Base-by-base conservation (phyloP, 768 basidiomycete genomes). In the Phanerodontia chrysosporium region DNA sequence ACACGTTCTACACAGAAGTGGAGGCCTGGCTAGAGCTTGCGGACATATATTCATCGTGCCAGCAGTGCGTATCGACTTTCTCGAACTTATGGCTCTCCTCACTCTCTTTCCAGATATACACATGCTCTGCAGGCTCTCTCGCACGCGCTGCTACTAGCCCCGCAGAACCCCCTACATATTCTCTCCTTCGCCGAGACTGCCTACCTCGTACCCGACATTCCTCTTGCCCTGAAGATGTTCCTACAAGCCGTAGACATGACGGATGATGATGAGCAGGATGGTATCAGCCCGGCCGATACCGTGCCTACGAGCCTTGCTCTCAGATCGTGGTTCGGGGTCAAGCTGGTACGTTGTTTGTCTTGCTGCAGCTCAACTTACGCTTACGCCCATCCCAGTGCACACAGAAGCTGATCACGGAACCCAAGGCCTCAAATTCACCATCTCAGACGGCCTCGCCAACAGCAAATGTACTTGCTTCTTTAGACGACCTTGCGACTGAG, bases 1-100 rank as follows among this genome's bases (percentile, higher is more conserved):
- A 97, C 66, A 92, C 88, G 0, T 89, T 93, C 69, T 97, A 96
- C 69, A 84, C 85, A 22, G 95, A 97, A 63, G 76, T 87, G 14
- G 92, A 95, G 64, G 92, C 83, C 12, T 96, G 95, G 94, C 73
- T 90, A 18, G 89, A 95, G 69, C 82, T 97, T 24, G 86, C 90
- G 0, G 87, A 90, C 66, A 82, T 92, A 3, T 92, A 96, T 64
- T 76, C 85, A 4, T 78, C 82, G 12, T 85, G 87, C 64, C 83
- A 84, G 64, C 86, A 89, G 91, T 94, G 62, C 54, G 89, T 75
- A 35, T 55, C 42, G 44, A 22, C 27, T 28, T 21, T 35, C 24
- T 5, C 29, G 49, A 42, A 45, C 22, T 22, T 18, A 10, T 48
- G 5, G 12, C 24, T 22, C 5, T 53, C 28, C 51, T 57, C n/a